Evolutionary conservation across 2,329 filamentous ascomycete species (phyloP).

Genomic region (Arthroderma uncinatum): DNA sequence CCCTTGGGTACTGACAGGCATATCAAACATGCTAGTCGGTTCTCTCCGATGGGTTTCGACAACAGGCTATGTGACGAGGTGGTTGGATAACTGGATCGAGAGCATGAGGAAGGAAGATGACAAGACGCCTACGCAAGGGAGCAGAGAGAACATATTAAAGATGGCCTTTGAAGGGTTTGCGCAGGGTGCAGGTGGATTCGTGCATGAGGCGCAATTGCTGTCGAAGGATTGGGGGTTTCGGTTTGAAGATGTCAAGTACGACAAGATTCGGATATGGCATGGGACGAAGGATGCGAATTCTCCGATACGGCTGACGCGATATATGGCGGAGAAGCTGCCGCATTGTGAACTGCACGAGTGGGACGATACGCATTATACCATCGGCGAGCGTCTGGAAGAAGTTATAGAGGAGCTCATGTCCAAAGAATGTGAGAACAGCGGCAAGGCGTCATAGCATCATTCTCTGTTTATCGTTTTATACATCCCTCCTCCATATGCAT

Average conservation of each 20-base stretch:
- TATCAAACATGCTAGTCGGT: background rate
- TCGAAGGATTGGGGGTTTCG: slow-evolving; percentile 23
- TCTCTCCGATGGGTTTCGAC: slow-evolving; percentile 14
- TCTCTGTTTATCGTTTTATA: background rate
- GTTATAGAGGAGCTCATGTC: slow-evolving; percentile 6
- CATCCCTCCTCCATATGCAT: background rate
- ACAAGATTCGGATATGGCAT: slow-evolving; percentile 21
- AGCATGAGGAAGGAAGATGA: slow-evolving; percentile 8
- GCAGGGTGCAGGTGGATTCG: slow-evolving; percentile 19
- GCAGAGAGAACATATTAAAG: background rate
- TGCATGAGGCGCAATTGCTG: slow-evolving; percentile 22
- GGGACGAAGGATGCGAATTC: slow-evolving; percentile 22
- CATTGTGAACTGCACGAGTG: slow-evolving; percentile 26
- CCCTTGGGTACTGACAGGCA: background rate
- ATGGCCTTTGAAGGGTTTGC: slow-evolving; percentile 21
- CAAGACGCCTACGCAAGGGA: slow-evolving; percentile 8
- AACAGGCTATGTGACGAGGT: background rate
- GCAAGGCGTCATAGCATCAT: background rate
- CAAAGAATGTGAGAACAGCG: background rate
- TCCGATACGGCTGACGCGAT: slow-evolving; percentile 27
- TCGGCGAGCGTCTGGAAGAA: slow-evolving; percentile 5
- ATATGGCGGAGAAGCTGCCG: slow-evolving; percentile 28
- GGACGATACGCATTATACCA: slow-evolving; percentile 19
- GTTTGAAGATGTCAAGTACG: slow-evolving; percentile 20
- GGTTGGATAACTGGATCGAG: slow-evolving; percentile 2